Base-by-base conservation (phyloP, 495 filamentous ascomycete genomes). In the Letharia columbiana region DNA sequence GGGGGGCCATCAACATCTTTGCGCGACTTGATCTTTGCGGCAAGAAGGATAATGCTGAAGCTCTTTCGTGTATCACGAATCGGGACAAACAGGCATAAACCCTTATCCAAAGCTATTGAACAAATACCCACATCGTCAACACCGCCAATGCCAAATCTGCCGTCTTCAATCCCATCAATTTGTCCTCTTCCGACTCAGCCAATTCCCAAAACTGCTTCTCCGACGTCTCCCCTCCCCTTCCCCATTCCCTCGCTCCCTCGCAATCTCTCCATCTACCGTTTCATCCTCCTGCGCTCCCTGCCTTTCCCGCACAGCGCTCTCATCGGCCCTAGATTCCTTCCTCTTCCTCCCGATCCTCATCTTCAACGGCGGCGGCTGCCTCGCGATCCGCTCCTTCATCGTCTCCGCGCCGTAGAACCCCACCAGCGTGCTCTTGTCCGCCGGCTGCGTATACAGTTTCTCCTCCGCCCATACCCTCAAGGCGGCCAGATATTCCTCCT, bases 171-270 rank as follows among this genome's bases (percentile, higher is more conserved):
- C 17, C 50, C 39, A 35, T 64, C 50, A 52, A 64, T 20, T 13
- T 23, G 44, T 61, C 44, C 64, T 66, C 57, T 66, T 66, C 45
- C 64, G 59, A 41, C 64, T 54, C 44, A 66, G 40, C 64, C 64
- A 61, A 10, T 50, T 44, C 18, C 64, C 64, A 1, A 66, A 5
- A 33, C 57, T 61, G 13, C 57, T 52, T 39, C 49, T 61, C 35
- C 64, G 13, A 5, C n/a, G 42, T 39, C 18, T 23, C 45, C 40
- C 49, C 41, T 45, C 50, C 18, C 18, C 45, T 23, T 52, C 35
- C 33, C 13, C 44, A 35, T n/a, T 17, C 4, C 18, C 9, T 35
- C 18, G 7, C 1, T 17, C 52, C 2, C 18, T 3, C 31, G n/a
- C 45, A 9, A 2, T 31, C 31, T 18, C 20, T 4, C 41, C 47